These are phyloP conservation scores for Ephemerocybe angulata DNA, from an alignment of 768 basidiomycete genomes.

Conservation along the genomic window DNA sequence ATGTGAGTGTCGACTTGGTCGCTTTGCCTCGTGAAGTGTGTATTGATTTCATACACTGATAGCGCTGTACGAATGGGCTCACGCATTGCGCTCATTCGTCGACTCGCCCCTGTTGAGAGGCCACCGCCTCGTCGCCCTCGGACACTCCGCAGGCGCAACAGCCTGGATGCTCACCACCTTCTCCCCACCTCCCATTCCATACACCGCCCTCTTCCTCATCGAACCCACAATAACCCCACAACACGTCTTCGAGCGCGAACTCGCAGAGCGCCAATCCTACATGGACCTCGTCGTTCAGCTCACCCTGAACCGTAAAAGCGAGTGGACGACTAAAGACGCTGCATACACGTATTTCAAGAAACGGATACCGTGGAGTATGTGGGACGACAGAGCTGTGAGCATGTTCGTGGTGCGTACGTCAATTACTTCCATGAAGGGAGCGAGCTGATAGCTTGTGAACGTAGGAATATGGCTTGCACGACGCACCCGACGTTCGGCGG, in stretches of 20 bases:
- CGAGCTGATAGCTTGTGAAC: not conserved
- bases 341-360: conserved; percentile 42
- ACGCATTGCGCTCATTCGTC: conserved; percentile 32
- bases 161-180: conserved; percentile 39
- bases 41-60: not conserved
- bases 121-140: conserved; percentile 36
- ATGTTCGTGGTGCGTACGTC: conserved; percentile 35
- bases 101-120: conserved; percentile 27
- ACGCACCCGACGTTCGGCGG: conserved; percentile 17
- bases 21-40: not conserved
- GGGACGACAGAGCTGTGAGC: conserved; percentile 39
- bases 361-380: conserved; percentile 43
- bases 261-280: conserved; percentile 34
- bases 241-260: conserved; percentile 32
- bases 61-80: conserved; percentile 39
- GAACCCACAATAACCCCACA: conserved; percentile 42
- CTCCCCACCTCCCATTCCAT: conserved; percentile 23
- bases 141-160: conserved; percentile 44
- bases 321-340: conserved; percentile 38
- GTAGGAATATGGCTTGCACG: conserved; percentile 36
- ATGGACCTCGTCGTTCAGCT: conserved; percentile 36
- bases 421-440: not conserved
- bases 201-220: conserved; percentile 37
- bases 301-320: conserved; percentile 33
- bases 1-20: conserved; percentile 25